A percentile compares a stretch with the other conserved stretches of the same genome.
Evolutionary conservation across 2,329 filamentous ascomycete species (phyloP).

Genomic region (Nemania bipapillata): DNA sequence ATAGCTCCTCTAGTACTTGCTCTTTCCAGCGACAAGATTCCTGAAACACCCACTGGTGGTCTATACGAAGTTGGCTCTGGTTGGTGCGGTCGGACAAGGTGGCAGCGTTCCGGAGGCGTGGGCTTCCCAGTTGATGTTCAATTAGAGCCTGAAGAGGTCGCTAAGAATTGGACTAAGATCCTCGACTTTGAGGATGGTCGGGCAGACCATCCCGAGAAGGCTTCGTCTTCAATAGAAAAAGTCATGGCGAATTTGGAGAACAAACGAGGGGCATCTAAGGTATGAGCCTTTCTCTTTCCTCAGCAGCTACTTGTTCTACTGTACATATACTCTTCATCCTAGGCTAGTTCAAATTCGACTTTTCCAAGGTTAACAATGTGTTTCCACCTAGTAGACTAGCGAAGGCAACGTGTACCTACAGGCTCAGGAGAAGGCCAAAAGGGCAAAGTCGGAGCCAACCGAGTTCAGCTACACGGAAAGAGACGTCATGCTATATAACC

Average conservation of each 20-base stretch:
- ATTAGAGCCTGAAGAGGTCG: constrained; percentile 85
- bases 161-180: constrained; percentile 80
- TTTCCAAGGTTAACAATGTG: constrained; percentile 38
- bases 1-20: constrained; percentile 92
- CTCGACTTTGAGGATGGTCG: constrained; percentile 87
- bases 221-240: constrained; percentile 80
- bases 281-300: constrained; percentile 60
- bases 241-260: constrained; percentile 85
- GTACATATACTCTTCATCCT: constrained; percentile 43
- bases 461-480: constrained; percentile 85
- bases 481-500: constrained; percentile 94
- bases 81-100: constrained; percentile 91
- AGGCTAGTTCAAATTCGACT: constrained; percentile 43
- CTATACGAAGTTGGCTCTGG: constrained; percentile 96
- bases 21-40: constrained; percentile 85
- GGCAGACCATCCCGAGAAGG: constrained; percentile 84
- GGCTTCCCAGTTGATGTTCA: constrained; percentile 89
- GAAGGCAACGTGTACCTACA: constrained; percentile 73
- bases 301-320: constrained; percentile 40
- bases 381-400: constrained; percentile 38
- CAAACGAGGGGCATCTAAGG: constrained; percentile 68
- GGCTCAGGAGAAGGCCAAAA: constrained; percentile 79
- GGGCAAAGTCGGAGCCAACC: constrained; percentile 67
- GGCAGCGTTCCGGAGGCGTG: constrained; percentile 90
- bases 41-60: constrained; percentile 82